Conservation (phyloP, 164 flowering plant species). For the Annona squamosa region DNA sequence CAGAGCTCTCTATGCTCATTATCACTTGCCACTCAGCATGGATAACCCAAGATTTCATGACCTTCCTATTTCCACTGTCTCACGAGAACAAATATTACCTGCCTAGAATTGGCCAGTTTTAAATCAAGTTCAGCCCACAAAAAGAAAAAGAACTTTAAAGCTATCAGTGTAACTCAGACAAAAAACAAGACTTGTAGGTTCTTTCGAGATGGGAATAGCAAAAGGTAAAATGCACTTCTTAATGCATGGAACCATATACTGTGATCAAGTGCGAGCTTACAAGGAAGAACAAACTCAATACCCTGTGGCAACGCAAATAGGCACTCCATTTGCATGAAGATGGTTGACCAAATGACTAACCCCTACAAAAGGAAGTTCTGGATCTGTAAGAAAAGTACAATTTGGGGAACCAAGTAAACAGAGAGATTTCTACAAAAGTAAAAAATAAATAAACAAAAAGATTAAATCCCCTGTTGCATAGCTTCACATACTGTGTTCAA, state of each 20-base stretch:
- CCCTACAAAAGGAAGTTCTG: constrained; percentile 31
- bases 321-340: constrained; percentile 65
- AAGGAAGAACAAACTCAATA: constrained; percentile 20
- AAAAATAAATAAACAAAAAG: background rate
- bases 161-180: no score
- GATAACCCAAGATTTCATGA: no score
- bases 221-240: background rate
- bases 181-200: background rate
- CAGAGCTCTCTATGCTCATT: no score
- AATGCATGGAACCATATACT: background rate
- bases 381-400: background rate
- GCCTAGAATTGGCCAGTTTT: no score
- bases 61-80: no score
- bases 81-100: no score
- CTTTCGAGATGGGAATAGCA: background rate
- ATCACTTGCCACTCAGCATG: no score
- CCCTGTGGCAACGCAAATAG: constrained; percentile 94
- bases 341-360: constrained; percentile 64
- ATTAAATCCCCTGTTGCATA: background rate
- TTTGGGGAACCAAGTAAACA: background rate
- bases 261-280: background rate
- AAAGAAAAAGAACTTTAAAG: no score
- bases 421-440: background rate
- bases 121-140: no score
- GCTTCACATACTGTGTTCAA: background rate